Evolutionary conservation across 1,284 basidiomycete species (phyloP), one percentile per base, ranked within the genome.

Genomic region (Volvariella volvacea): DNA sequence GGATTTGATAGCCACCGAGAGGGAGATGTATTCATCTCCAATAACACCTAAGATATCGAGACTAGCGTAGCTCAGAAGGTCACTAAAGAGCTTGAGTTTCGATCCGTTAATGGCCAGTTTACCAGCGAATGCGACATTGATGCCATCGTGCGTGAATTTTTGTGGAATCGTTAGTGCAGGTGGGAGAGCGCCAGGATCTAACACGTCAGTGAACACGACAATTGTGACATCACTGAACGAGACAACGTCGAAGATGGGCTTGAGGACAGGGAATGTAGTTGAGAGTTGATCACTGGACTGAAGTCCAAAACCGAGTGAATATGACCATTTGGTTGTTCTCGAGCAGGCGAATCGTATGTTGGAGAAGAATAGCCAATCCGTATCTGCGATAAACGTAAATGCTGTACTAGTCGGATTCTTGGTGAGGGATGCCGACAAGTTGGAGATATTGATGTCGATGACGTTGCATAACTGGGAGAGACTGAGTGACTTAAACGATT

Each of bases 291-390:
- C 22, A 9, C 28, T 12, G 9, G 22, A 31, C 21, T 31, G 28
- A 42, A 42, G 30, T 3, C 15, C 14, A 19, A 42, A 42, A 10
- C 41, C 41, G 25, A 42, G 33, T 8, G 41, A 42, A 25, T 42
- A 42, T 12, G 22, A 25, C 41, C 41, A 42, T 12, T 31, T 31
- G 15, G 4, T 15, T 12, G 41, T 31, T 17, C 33, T 42, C 17
- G 22, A 7, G 22, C 25, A 31, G 6, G 41, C 41, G 25, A 42
- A 42, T 14, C 41, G 41, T 10, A 42, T 25, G 22, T n/a, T n/a
- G n/a, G n/a, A n/a, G n/a, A n/a, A n/a, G n/a, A n/a, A n/a, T n/a
- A n/a, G n/a, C n/a, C n/a, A n/a, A n/a, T n/a, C n/a, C n/a, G n/a
- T n/a, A n/a, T n/a, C n/a, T n/a, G n/a, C n/a, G n/a, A n/a, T n/a